phyloP scores from a whole-genome alignment of 75 land plant genomes.

The Pinus tabuliformis region DNA sequence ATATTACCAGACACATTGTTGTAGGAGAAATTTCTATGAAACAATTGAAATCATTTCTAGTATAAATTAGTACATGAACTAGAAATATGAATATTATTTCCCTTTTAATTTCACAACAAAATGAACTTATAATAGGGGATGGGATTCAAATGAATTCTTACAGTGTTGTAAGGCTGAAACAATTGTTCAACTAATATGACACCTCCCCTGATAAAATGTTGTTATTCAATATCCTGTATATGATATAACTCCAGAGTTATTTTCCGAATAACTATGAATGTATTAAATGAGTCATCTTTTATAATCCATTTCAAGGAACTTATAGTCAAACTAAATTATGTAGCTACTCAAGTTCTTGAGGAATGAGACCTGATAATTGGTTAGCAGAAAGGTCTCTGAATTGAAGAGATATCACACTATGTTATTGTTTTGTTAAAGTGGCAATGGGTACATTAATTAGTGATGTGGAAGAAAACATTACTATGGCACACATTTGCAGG shows the following conservation, averaged over 20 bases:
- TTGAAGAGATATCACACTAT: not conserved
- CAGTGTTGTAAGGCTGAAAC: slow-evolving; percentile 73
- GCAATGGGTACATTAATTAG: not conserved
- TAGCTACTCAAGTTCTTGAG: slow-evolving; percentile 83
- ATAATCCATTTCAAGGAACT: slow-evolving; percentile 10
- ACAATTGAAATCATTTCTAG: not conserved
- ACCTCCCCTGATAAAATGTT: slow-evolving; percentile 83
- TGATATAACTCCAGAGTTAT: not conserved
- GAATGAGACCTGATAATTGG: slow-evolving; percentile 64
- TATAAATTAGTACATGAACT: slow-evolving; percentile 1
- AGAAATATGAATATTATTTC: not conserved
- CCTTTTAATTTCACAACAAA: not conserved
- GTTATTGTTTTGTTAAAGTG: not conserved
- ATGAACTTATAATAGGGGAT: not conserved
- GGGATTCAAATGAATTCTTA: slow-evolving; percentile 20
- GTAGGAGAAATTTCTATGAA: slow-evolving; percentile 76
- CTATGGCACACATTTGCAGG: not conserved
- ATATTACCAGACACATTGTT: slow-evolving; percentile 79
- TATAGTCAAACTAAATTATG: slow-evolving; percentile 74
- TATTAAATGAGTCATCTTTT: not conserved
- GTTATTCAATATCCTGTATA: slow-evolving; percentile 55
- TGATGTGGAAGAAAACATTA: not conserved
- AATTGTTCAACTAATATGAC: slow-evolving; percentile 49
- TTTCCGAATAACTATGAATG: not conserved
- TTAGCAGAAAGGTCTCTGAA: slow-evolving; percentile 82